These are phyloP conservation scores for Trametes gibbosa DNA, from an alignment of 768 basidiomycete species.

Conservation along the genomic window DNA sequence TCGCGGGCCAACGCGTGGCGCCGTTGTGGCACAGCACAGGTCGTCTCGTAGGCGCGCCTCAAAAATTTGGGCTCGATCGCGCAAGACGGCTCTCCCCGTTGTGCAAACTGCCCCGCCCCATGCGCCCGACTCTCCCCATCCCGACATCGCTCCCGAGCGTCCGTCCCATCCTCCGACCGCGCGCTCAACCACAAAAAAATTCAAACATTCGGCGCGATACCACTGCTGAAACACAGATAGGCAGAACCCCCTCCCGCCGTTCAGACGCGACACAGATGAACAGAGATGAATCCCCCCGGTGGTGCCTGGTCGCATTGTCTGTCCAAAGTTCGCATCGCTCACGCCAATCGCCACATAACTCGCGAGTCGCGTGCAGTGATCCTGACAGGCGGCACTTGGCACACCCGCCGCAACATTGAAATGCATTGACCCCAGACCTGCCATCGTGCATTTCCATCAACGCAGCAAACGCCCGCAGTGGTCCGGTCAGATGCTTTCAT, in stretches of 20 bases:
- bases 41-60: not conserved
- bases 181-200: not conserved
- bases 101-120: not conserved
- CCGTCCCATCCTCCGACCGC: not conserved
- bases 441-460: too few relatives aligned
- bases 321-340: not conserved
- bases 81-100: not conserved
- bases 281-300: too few relatives aligned
- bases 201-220: not conserved
- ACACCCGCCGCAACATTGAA: too few relatives aligned
- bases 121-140: not conserved
- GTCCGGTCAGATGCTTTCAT: too few relatives aligned
- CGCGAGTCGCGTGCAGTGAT: not conserved
- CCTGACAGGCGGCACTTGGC: not conserved
- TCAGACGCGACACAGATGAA: too few relatives aligned
- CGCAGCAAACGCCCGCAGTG: not conserved
- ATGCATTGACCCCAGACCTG: too few relatives aligned
- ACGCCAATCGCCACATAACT: constrained; percentile 1
- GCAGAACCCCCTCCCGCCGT: not conserved
- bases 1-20: not conserved
- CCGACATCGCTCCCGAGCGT: not conserved
- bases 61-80: not conserved
- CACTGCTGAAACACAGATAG: not conserved
- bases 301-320: not conserved
- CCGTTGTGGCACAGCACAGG: not conserved